Evolutionary conservation across 805 yeast genomes (phyloP).

Genomic region (Yarrowia sp.): DNA sequence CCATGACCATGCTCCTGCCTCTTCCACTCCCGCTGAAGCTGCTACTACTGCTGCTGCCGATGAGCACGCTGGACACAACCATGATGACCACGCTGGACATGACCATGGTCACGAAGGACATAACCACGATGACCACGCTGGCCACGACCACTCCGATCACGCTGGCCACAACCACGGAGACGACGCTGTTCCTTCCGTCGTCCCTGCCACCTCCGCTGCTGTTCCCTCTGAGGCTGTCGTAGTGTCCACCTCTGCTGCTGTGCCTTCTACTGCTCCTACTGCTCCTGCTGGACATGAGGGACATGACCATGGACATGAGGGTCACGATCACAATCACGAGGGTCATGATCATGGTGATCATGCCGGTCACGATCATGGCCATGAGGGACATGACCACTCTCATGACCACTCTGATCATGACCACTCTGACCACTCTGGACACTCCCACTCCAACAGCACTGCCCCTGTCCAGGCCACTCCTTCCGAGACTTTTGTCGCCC

Average conservation of each 20-base stretch:
- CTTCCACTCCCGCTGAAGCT: no score
- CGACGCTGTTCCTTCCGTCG: background rate
- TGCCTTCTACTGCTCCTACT: background rate
- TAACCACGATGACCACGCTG: background rate
- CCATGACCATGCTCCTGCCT: no score
- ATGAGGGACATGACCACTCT: background rate
- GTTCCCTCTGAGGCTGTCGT: background rate
- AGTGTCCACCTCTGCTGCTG: slow-evolving; percentile 1
- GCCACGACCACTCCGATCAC: background rate
- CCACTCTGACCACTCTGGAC: background rate
- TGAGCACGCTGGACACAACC: background rate
- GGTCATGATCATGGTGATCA: background rate
- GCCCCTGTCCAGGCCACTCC: background rate
- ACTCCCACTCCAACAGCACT: background rate
- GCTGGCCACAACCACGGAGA: background rate
- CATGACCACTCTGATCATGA: background rate
- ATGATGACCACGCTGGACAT: background rate
- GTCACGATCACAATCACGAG: background rate
- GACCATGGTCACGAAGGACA: background rate
- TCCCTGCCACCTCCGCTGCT: background rate
- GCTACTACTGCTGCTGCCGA: no score
- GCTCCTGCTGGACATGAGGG: background rate
- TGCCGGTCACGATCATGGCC: background rate
- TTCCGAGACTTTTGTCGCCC: slow-evolving; percentile 1
- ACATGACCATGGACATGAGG: background rate